Conservation (phyloP, 257 asterid genomes). For the Nicotiana knightiana region DNA sequence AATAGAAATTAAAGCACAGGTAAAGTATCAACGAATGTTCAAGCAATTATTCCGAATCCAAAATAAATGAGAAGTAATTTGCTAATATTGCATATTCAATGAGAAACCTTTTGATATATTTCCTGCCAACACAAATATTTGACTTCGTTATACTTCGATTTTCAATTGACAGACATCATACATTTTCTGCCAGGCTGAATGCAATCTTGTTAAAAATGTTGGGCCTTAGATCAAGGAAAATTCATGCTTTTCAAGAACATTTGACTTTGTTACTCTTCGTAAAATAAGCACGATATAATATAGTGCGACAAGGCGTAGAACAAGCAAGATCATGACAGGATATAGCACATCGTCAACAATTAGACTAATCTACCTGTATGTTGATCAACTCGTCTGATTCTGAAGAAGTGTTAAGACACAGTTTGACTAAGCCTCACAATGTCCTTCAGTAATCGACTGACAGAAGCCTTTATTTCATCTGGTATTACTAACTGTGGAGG, state of each 20-base stretch:
- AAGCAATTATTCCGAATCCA: neutral
- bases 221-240: neutral
- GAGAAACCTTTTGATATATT: neutral
- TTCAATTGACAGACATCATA: neutral
- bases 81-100: too few species aligned
- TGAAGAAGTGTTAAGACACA: constrained; percentile 13
- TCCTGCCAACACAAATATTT: neutral
- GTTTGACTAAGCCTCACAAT: constrained; percentile 43
- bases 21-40: neutral
- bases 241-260: neutral
- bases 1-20: too few species aligned
- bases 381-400: neutral
- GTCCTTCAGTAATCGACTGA: constrained; percentile 55
- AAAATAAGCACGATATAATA: neutral
- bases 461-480: constrained; percentile 48
- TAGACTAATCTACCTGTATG: neutral
- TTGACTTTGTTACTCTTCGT: neutral
- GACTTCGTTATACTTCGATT: neutral
- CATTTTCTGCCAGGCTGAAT: neutral
- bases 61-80: neutral
- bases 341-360: neutral
- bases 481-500: constrained; percentile 54
- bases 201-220: neutral
- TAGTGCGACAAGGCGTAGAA: neutral
- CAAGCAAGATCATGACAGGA: neutral